Evolutionary conservation across 768 basidiomycete genomes (phyloP).

Genomic region (Epithele typhae): DNA sequence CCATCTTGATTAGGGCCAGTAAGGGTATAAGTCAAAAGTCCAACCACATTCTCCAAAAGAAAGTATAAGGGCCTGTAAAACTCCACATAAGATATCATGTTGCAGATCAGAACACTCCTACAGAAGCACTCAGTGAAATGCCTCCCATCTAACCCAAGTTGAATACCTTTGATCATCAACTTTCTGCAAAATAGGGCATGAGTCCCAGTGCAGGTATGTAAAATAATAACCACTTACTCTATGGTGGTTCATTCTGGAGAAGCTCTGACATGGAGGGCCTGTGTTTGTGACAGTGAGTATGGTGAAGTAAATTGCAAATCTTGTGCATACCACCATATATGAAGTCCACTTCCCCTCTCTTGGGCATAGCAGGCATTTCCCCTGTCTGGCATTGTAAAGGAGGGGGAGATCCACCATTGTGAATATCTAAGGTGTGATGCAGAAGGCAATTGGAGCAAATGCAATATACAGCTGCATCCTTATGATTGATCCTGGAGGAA

Average conservation of each 20-base stretch:
- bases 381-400: conserved; percentile 27
- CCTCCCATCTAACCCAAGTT: background rate
- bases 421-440: conserved; percentile 48
- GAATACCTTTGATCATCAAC: conserved; percentile 43
- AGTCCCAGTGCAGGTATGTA: background rate
- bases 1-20: too few species aligned
- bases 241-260: conserved; percentile 58
- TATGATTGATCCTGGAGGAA: conserved; percentile 59
- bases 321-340: conserved; percentile 57
- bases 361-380: conserved; percentile 46
- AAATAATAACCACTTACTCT: conserved; percentile 38
- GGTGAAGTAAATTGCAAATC: background rate
- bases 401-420: conserved; percentile 35
- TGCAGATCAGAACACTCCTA: conserved; percentile 61
- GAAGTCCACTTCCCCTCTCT: conserved; percentile 57
- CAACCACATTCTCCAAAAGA: conserved; percentile 70
- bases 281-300: background rate
- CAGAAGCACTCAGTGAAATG: background rate
- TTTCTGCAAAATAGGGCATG: conserved; percentile 33
- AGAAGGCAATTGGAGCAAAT: conserved; percentile 59
- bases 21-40: conserved; percentile 50
- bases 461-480: conserved; percentile 55
- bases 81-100: conserved; percentile 70
- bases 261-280: conserved; percentile 79
- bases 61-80: conserved; percentile 59